Evolutionary conservation across 2,329 filamentous ascomycete genomes (phyloP).

Genomic region (Stemphylium vesicarium): DNA sequence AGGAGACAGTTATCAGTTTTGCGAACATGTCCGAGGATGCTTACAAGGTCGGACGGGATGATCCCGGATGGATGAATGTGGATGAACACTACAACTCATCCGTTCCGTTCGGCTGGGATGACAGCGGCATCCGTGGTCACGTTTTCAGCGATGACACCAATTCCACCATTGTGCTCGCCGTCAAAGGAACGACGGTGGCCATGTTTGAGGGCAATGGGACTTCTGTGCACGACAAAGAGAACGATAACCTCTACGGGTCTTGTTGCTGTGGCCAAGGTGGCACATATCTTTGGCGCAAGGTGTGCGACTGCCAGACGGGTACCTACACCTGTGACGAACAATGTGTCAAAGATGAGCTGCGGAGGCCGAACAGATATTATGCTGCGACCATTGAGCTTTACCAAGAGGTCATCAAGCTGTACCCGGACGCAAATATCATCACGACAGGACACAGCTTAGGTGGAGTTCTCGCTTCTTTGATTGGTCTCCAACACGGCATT

Average conservation of each 20-base stretch:
- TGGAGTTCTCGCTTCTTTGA: slow-evolving; percentile 44
- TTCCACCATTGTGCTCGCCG: slow-evolving; percentile 40
- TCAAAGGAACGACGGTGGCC: slow-evolving; percentile 46
- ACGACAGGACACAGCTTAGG: slow-evolving; percentile 45
- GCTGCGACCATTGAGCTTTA: slow-evolving; percentile 42
- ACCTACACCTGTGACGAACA: slow-evolving; percentile 45
- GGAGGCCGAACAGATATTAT: slow-evolving; percentile 43
- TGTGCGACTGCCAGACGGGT: slow-evolving; percentile 45
- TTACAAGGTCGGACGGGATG: slow-evolving; percentile 41
- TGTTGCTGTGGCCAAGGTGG: slow-evolving; percentile 47
- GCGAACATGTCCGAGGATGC: slow-evolving; percentile 48
- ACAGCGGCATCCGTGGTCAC: slow-evolving; percentile 45
- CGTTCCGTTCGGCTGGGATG: slow-evolving; percentile 47
- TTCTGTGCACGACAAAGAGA: slow-evolving; percentile 45
- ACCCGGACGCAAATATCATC: slow-evolving; percentile 44
- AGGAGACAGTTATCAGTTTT: slow-evolving; percentile 43
- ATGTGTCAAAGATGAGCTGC: slow-evolving; percentile 41
- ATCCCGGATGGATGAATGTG: slow-evolving; percentile 45
- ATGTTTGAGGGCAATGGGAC: slow-evolving; percentile 48
- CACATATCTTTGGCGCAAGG: slow-evolving; percentile 44
- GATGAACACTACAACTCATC: slow-evolving; percentile 39
- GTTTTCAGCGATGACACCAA: slow-evolving; percentile 45
- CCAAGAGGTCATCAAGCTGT: slow-evolving; percentile 42
- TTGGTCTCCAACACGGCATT: slow-evolving; percentile 42
- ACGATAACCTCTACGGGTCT: slow-evolving; percentile 46